Evolutionary conservation across 2,329 filamentous ascomycete genomes (phyloP).

Genomic region (Dichotomopilus funicola): DNA sequence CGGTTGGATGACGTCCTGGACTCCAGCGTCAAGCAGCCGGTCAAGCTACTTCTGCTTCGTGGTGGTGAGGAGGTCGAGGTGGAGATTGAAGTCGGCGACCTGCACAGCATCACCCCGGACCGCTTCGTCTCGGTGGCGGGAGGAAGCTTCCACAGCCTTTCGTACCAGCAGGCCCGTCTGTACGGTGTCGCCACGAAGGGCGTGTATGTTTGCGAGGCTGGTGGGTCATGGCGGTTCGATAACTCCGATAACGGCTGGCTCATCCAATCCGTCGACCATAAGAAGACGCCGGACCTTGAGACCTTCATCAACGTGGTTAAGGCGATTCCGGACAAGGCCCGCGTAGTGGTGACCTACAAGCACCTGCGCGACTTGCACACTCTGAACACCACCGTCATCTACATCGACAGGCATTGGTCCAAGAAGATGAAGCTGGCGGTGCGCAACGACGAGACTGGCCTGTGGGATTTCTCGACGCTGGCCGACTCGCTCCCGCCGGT

Average conservation of each 20-base stretch:
- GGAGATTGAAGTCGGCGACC: conserved; percentile 75
- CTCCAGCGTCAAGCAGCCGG: conserved; percentile 70
- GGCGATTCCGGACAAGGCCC: conserved; percentile 70
- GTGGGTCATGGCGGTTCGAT: conserved; percentile 91
- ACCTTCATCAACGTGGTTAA: conserved; percentile 90
- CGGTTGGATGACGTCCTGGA: conserved; percentile 87
- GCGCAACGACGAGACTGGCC: conserved; percentile 79
- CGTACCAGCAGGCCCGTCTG: conserved; percentile 93
- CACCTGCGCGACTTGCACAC: conserved; percentile 93
- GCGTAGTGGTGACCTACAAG: conserved; percentile 92
- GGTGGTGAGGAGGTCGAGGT: conserved; percentile 84
- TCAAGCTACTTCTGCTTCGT: conserved; percentile 77
- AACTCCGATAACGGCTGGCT: conserved; percentile 89
- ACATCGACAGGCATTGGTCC: conserved; percentile 93
- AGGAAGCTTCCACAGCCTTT: conserved; percentile 90
- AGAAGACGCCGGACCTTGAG: conserved; percentile 79
- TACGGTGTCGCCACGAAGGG: conserved; percentile 90
- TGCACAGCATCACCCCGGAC: conserved; percentile 92
- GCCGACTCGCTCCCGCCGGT: conserved; percentile 72
- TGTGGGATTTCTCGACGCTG: conserved; percentile 92
- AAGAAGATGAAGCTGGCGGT: conserved; percentile 89
- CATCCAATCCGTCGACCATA: conserved; percentile 85
- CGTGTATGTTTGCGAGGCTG: conserved; percentile 90
- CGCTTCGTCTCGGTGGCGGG: conserved; percentile 92
- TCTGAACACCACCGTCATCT: conserved; percentile 83